These are phyloP conservation scores for Grifola frondosa DNA, from an alignment of 1,284 basidiomycete species.

Conservation along the genomic window DNA sequence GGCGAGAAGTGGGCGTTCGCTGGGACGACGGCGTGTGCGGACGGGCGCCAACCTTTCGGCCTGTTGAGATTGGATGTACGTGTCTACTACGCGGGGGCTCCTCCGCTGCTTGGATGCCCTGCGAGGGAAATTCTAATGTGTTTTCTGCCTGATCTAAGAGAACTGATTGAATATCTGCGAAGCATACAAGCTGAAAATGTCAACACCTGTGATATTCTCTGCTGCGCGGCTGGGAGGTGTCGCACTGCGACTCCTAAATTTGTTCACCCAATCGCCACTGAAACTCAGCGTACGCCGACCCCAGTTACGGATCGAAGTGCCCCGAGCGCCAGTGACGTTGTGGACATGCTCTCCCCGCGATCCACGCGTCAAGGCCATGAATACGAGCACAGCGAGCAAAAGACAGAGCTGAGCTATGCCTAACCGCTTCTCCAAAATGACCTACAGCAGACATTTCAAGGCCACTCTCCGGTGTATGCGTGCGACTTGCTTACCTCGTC, in stretches of 20 bases:
- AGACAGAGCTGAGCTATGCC: slow-evolving; percentile 82
- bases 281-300: slow-evolving; percentile 54
- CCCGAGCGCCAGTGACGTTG: slow-evolving; percentile 17
- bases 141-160: slow-evolving; percentile 7
- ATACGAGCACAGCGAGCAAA: slow-evolving; percentile 75
- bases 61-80: slow-evolving; percentile 12
- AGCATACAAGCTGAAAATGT: not conserved
- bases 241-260: slow-evolving; percentile 41
- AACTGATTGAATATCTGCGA: not conserved
- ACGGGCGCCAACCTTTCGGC: slow-evolving; percentile 15
- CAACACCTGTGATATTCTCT: slow-evolving; percentile 10
- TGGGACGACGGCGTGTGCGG: slow-evolving; percentile 28
- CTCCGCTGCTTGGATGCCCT: slow-evolving; percentile 15
- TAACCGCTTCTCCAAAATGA: slow-evolving; percentile 80
- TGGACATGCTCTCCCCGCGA: slow-evolving; percentile 49
- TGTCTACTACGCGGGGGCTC: slow-evolving; percentile 15
- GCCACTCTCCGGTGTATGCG: not conserved
- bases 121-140: slow-evolving; percentile 24
- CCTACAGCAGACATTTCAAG: slow-evolving; percentile 39
- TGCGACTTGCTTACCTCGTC: slow-evolving; percentile 57
- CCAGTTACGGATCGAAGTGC: slow-evolving; percentile 48
- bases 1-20: slow-evolving; percentile 21
- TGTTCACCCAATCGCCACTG: slow-evolving; percentile 51
- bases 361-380: slow-evolving; percentile 82
- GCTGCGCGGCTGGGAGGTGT: slow-evolving; percentile 16